These are phyloP conservation scores for Pichia ethanolica DNA, from an alignment of 805 yeast genomes.

Conservation along the genomic window DNA sequence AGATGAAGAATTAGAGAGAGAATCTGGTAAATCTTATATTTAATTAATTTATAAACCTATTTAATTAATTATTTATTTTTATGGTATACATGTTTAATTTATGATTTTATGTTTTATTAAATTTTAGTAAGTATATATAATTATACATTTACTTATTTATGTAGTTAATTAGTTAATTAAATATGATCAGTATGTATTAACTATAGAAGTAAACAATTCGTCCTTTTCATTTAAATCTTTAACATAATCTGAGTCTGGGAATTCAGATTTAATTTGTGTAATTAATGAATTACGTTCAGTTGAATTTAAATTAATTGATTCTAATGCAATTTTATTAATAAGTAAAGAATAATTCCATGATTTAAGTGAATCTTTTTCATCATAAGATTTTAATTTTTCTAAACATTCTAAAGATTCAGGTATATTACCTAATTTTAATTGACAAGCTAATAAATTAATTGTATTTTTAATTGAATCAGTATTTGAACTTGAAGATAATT, in stretches of 20 bases:
- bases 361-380: constrained; percentile 3
- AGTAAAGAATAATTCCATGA: constrained; percentile 38
- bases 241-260: constrained; percentile 44
- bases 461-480: constrained; percentile 40
- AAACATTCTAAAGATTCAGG: constrained; percentile 76
- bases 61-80: too few relatives aligned
- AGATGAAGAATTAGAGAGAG: constrained; percentile 26
- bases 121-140: not conserved
- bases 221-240: constrained; percentile 55
- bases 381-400: constrained; percentile 21
- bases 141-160: not conserved
- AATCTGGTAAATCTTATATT: constrained; percentile 11
- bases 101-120: too few relatives aligned
- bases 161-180: too few relatives aligned
- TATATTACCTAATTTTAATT: constrained; percentile 68
- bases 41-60: not conserved
- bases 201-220: constrained; percentile 60
- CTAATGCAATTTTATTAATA: constrained; percentile 59
- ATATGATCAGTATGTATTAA: constrained; percentile 23
- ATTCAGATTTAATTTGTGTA: constrained; percentile 36
- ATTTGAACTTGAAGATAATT: constrained; percentile 53
- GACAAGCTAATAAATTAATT: constrained; percentile 61
- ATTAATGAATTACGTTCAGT: constrained; percentile 14
- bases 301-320: constrained; percentile 44
- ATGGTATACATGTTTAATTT: too few relatives aligned